phyloP scores from a whole-genome alignment of 148 eudicot genomes.

The Beta vulgaris region DNA sequence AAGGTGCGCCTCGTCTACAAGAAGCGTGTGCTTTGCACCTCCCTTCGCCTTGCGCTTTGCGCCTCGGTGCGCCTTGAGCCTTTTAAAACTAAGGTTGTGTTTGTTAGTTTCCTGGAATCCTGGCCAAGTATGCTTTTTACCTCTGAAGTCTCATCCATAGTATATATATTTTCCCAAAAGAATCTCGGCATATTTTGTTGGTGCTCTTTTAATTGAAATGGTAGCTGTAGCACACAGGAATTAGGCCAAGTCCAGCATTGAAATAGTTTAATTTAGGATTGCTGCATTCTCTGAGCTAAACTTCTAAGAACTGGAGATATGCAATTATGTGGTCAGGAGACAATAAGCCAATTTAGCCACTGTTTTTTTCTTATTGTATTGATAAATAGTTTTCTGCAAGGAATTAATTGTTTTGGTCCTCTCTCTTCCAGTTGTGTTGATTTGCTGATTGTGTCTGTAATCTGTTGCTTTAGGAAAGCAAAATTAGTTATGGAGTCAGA shows the following conservation, averaged over 20 bases:
- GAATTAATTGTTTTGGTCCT: not conserved
- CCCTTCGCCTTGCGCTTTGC: no score
- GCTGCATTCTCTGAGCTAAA: not conserved
- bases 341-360: not conserved
- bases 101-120: no score
- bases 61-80: no score
- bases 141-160: not conserved
- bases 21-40: no score
- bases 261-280: not conserved
- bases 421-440: not conserved
- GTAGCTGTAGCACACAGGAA: not conserved
- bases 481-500: constrained; percentile 65
- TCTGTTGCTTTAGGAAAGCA: constrained; percentile 57
- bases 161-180: not conserved
- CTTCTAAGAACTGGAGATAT: not conserved
- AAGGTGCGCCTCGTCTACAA: no score
- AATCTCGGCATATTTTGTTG: not conserved
- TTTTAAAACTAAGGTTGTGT: no score
- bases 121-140: not conserved
- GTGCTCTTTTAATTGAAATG: not conserved
- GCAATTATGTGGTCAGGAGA: not conserved
- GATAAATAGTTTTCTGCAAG: not conserved
- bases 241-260: not conserved
- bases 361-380: not conserved
- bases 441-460: not conserved